Base-by-base conservation (phyloP, 768 basidiomycete genomes). In the Russula brevipes region DNA sequence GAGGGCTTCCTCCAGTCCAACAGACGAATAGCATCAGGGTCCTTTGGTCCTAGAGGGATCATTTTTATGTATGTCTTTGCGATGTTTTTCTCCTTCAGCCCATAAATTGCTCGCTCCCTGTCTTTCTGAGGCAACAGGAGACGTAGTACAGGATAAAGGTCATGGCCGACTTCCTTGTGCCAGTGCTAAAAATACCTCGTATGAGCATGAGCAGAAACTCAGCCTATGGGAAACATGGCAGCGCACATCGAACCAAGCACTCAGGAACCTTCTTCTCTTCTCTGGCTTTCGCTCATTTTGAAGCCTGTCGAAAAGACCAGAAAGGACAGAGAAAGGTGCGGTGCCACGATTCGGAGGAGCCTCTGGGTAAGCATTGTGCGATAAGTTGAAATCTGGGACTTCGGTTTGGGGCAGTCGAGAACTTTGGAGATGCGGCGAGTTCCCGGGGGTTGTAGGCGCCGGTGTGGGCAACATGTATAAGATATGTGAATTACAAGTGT, bases 121-220 rank as follows among this genome's bases (percentile, higher is more conserved):
- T 98, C 97, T 83, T 97, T 91, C 94, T 98, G 95, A 6, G 97
- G 97, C 45, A 99, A 79, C 56, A 99, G 79, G 24, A 99, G 80
- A 38, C 94, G 85, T 53, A 98, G 78, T 36, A 94, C 85, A 5
- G 96, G 95, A 73, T 90, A 98, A 39, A 99, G 73, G 72, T 98
- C 91, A 69, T 84, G 77, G 0, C 97, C 97, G 49, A 93, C 88
- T 69, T 90, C 82, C 47, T 84, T 77, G 68, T 95, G 82, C 93
- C 94, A 98, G 70, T 88, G 85, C 88, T 92, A 68, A 49, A 57
- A 54, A 60, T 47, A 68, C 47, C 66, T 57, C 69, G 69, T 24
- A 24, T 39, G 38, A 39, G 7, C 52, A 36, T 62, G 44, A 63
- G 33, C 35, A n/a, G 47, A 51, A 33, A 4, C 17, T 44, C 42